phyloP scores from a whole-genome alignment of 2,329 filamentous ascomycete genomes.

The Lachnellula subtilissima region DNA sequence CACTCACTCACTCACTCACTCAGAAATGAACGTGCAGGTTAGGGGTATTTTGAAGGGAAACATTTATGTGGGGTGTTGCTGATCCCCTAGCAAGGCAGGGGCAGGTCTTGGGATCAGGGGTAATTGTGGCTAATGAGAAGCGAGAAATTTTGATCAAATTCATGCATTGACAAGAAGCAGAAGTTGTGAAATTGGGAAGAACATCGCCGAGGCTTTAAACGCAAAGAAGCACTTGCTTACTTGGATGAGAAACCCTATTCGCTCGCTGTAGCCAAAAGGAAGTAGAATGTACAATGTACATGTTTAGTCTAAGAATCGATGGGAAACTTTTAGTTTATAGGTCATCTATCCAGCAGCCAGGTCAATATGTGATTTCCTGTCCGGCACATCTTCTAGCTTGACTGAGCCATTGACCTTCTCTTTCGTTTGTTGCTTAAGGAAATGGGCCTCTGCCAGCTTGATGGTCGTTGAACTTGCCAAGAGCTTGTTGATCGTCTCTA shows the following conservation, averaged over 20 bases:
- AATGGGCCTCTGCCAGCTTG: conserved; percentile 67
- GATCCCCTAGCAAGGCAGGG: conserved; percentile 1
- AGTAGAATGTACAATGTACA: background rate
- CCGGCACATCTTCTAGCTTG: background rate
- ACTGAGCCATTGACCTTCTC: conserved; percentile 6
- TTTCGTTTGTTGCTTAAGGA: conserved; percentile 17
- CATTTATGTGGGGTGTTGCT: conserved; percentile 3
- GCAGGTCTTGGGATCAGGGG: background rate
- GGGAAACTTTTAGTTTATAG: background rate
- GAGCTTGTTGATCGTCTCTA: conserved; percentile 96
- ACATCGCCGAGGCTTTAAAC: too few species aligned
- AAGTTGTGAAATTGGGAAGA: background rate
- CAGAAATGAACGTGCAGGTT: background rate
- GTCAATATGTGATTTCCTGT: conserved; percentile 20
- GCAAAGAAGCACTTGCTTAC: background rate
- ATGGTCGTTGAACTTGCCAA: conserved; percentile 87
- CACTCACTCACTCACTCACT: background rate
- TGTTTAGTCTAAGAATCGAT: background rate
- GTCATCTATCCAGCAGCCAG: conserved; percentile 17
- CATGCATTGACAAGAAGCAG: background rate
- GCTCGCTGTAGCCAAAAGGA: background rate
- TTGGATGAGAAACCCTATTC: background rate
- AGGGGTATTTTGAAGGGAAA: conserved; percentile 1
- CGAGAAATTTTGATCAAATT: background rate
- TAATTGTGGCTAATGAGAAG: background rate